Evolutionary conservation across 306 rosid species (phyloP), one percentile per base, ranked within the genome.

Genomic region (Inga oerstediana): DNA sequence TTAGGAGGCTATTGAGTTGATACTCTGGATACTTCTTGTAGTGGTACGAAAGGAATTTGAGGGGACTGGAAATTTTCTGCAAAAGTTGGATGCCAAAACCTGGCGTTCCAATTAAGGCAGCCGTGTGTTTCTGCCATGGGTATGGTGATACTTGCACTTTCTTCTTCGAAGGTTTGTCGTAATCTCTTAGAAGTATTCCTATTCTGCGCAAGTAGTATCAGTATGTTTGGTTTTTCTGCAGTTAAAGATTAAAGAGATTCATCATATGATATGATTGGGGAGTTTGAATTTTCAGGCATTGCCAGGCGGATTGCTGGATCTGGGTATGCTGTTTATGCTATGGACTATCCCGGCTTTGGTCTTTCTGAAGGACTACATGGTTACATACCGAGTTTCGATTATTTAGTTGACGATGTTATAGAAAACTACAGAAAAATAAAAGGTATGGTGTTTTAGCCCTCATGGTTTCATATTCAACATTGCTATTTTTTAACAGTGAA

Each of bases 81-180:
- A 96, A 91, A 86, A 93, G 93, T 72, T 96, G 99, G 99, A 74
- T 85, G 79, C 98, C 98, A 10, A 75, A 87, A 82, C 66, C 88
- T 1, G 88, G 86, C 17, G 88, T 91, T 85, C 87, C 82, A 67
- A 83, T 92, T 16, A 96, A 91, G 51, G 99, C 87, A 24, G 88
- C 89, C 70, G 62, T 96, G 85, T 93, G 78, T 89, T 96, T 92
- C 76, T 96, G 99, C 86, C 99, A 96, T 88, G 99, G 98, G 1
- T 96, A 92, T 94, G 99, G 98, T 67, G 94, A 91, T 76, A 96
- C 99, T 72, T 96, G 99, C 91, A 93, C 98, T 49, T 96, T 87
- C 88, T 94, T 96, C 91, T 96, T 96, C 85, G 98, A 96, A 88
- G 99, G 98, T 92, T 74, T 79, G 93, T 73, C 68, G 3, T 75